These are phyloP conservation scores for Aquilaria malaccensis DNA, from an alignment of 345 rosid genomes.

Conservation along the genomic window DNA sequence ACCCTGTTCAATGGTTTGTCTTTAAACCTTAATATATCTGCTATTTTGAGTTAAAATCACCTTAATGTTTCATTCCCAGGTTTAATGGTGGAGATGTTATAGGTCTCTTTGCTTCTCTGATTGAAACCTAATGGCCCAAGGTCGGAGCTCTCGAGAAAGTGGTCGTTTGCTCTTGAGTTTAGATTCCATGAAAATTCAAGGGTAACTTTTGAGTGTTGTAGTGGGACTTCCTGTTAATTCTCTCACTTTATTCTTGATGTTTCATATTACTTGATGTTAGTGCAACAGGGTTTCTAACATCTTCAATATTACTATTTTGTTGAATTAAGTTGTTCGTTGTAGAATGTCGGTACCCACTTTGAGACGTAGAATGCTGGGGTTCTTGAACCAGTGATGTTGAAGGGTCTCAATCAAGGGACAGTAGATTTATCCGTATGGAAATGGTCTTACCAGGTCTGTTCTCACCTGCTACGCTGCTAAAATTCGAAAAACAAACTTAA, in stretches of 20 bases:
- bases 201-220: slow-evolving; percentile 33
- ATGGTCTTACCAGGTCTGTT: slow-evolving; percentile 86
- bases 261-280: too few relatives aligned
- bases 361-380: slow-evolving; percentile 81
- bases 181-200: too few relatives aligned
- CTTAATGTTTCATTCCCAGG: too few relatives aligned
- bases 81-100: too few relatives aligned
- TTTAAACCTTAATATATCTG: too few relatives aligned
- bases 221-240: slow-evolving; percentile 68
- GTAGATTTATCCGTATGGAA: slow-evolving; percentile 72
- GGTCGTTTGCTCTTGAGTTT: too few relatives aligned
- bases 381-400: slow-evolving; percentile 60
- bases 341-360: slow-evolving; percentile 77
- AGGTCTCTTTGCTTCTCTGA: too few relatives aligned
- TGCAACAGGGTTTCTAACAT: too few relatives aligned
- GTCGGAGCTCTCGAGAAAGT: too few relatives aligned
- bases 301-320: neutral
- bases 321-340: slow-evolving; percentile 2
- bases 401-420: slow-evolving; percentile 65
- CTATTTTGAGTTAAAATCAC: too few relatives aligned
- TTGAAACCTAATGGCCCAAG: too few relatives aligned
- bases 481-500: neutral
- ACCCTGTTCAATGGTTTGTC: too few relatives aligned
- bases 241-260: neutral
- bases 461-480: neutral